Evolutionary conservation across 164 flowering plant species (phyloP).

Genomic region (Platanus orientalis): DNA sequence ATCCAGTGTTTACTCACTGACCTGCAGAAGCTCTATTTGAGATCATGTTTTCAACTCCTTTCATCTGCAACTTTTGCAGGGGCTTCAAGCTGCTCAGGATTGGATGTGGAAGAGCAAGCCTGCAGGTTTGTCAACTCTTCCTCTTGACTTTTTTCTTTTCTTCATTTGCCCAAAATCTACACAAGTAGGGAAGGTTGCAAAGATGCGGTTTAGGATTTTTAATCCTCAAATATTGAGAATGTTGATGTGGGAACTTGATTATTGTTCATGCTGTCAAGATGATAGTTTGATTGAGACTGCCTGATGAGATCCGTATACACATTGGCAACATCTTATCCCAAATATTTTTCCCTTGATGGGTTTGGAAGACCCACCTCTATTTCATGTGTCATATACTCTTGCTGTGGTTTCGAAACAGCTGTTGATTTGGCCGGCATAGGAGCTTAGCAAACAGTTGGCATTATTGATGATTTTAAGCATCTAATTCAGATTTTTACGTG

Average conservation of each 20-base stretch:
- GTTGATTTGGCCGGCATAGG: too few relatives aligned
- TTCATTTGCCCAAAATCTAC: too few relatives aligned
- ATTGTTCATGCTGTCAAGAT: neutral
- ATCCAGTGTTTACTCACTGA: constrained; percentile 3
- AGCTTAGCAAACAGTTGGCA: too few relatives aligned
- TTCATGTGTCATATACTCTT: too few relatives aligned
- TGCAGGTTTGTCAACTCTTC: constrained; percentile 35
- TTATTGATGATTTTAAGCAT: too few relatives aligned
- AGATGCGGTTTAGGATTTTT: neutral
- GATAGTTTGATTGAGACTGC: neutral
- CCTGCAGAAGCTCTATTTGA: neutral
- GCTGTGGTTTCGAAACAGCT: too few relatives aligned
- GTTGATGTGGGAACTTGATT: neutral
- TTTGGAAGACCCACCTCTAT: too few relatives aligned
- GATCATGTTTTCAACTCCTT: neutral
- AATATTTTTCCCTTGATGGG: too few relatives aligned
- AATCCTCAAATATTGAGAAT: neutral
- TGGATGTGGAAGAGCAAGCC: constrained; percentile 82
- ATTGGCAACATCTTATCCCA: too few relatives aligned
- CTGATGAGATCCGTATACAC: too few relatives aligned
- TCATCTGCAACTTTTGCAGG: constrained; percentile 30
- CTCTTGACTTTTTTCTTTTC: too few relatives aligned
- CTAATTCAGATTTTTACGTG: too few relatives aligned
- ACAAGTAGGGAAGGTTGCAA: neutral
- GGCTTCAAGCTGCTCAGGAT: constrained; percentile 57